Evolutionary conservation across 176 grass and related monocot species (phyloP).

Genomic region (Carex myosuroides): DNA sequence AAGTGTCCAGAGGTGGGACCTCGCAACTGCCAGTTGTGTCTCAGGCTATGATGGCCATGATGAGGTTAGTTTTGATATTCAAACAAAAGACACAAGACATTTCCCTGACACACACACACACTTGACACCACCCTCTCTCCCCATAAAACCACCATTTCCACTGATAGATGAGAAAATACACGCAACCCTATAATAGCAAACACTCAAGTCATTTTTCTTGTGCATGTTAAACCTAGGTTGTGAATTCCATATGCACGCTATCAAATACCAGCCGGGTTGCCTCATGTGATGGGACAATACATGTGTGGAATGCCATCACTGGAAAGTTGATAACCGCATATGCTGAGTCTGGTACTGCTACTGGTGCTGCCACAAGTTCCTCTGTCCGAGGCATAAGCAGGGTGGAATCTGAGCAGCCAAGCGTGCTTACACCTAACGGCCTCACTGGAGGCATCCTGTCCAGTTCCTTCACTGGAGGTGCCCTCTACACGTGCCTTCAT

Average conservation of each 20-base stretch:
- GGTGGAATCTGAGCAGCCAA: slow-evolving; percentile 49
- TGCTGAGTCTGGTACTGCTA: slow-evolving; percentile 35
- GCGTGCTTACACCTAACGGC: slow-evolving; percentile 76
- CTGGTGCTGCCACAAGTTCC: slow-evolving; percentile 35
- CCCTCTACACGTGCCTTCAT: slow-evolving; percentile 79
- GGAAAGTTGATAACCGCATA: slow-evolving; percentile 79
- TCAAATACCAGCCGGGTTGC: slow-evolving; percentile 69
- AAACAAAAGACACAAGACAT: neutral
- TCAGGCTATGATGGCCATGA: slow-evolving; percentile 96
- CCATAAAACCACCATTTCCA: neutral
- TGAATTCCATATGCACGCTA: slow-evolving; percentile 63
- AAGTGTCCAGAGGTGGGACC: slow-evolving; percentile 89
- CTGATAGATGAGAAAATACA: neutral
- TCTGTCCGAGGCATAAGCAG: slow-evolving; percentile 40
- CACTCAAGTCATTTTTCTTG: neutral
- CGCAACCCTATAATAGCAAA: neutral
- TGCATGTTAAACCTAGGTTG: slow-evolving; percentile 46
- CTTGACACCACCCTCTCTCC: neutral
- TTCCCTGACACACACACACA: neutral
- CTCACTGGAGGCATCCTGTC: slow-evolving; percentile 82
- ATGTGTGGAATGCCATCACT: slow-evolving; percentile 88
- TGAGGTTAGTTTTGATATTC: slow-evolving; percentile 55
- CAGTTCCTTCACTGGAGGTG: slow-evolving; percentile 72
- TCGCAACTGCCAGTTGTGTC: slow-evolving; percentile 71
- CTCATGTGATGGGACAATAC: slow-evolving; percentile 96